Evolutionary conservation across 805 yeast species (phyloP).

Genomic region (Pichia thaimueangensis): DNA sequence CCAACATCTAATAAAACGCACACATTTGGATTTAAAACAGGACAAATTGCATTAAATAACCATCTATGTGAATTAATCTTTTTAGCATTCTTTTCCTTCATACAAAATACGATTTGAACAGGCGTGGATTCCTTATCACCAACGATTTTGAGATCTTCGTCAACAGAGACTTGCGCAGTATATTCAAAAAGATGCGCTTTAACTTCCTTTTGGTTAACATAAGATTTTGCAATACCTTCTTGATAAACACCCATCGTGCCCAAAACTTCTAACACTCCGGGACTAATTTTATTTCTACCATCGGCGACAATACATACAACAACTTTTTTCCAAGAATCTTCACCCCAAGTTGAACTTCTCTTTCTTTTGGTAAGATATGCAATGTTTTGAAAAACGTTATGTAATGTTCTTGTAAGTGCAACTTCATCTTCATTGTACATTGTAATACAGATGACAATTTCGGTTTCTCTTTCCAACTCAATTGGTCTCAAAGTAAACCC

Average conservation of each 20-base stretch:
- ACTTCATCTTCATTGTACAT: slow-evolving; percentile 96
- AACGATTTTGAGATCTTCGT: slow-evolving; percentile 80
- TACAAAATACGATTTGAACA: slow-evolving; percentile 86
- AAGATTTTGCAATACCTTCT: slow-evolving; percentile 94
- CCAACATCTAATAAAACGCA: slow-evolving; percentile 93
- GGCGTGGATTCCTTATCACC: slow-evolving; percentile 93
- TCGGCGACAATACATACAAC: slow-evolving; percentile 90
- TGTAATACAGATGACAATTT: slow-evolving; percentile 85
- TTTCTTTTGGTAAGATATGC: slow-evolving; percentile 79
- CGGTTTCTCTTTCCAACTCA: slow-evolving; percentile 85
- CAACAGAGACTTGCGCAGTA: slow-evolving; percentile 91
- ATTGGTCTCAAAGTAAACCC: slow-evolving; percentile 87
- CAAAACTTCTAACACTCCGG: slow-evolving; percentile 77
- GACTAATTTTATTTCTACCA: slow-evolving; percentile 85
- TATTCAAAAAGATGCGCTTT: slow-evolving; percentile 93
- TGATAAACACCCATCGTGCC: slow-evolving; percentile 97
- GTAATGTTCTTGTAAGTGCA: slow-evolving; percentile 87
- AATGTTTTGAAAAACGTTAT: slow-evolving; percentile 87
- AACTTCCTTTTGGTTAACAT: slow-evolving; percentile 85
- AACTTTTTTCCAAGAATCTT: slow-evolving; percentile 93
- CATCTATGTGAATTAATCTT: slow-evolving; percentile 97
- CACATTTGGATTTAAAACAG: slow-evolving; percentile 85
- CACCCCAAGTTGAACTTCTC: slow-evolving; percentile 88
- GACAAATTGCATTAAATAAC: slow-evolving; percentile 94
- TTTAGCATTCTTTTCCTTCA: slow-evolving; percentile 87